Conservation (phyloP, 345 rosid genomes). For the Populus pruinosa region DNA sequence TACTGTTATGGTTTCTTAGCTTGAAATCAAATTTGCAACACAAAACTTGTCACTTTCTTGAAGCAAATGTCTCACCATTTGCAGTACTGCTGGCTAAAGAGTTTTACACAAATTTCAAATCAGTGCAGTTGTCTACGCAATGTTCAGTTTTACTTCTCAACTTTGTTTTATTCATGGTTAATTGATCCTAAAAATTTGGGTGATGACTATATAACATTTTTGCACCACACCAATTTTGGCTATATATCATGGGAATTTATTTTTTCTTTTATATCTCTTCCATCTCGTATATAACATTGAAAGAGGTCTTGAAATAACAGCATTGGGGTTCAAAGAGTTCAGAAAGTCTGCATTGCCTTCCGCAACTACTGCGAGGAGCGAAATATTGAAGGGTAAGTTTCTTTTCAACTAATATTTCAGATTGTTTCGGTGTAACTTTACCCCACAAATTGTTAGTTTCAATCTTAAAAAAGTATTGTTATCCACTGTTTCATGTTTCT, state of each 20-base stretch:
- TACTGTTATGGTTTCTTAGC: neutral
- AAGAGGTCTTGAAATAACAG: constrained; percentile 28
- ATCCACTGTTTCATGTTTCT: neutral
- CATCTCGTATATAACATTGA: neutral
- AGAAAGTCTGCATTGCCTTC: constrained; percentile 42
- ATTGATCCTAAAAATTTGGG: neutral
- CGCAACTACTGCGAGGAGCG: constrained; percentile 43
- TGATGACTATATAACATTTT: neutral
- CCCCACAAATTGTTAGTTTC: neutral
- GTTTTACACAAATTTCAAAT: neutral
- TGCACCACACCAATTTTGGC: neutral
- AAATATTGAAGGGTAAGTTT: constrained; percentile 48
- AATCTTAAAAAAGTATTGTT: neutral
- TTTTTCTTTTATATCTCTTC: neutral
- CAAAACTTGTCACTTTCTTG: neutral
- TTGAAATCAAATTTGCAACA: neutral
- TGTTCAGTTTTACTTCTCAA: neutral
- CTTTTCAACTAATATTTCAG: neutral
- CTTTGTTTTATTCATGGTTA: neutral
- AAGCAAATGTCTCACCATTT: neutral
- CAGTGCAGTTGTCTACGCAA: neutral
- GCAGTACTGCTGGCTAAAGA: neutral
- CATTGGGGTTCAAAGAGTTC: constrained; percentile 62
- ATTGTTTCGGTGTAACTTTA: neutral
- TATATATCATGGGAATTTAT: neutral